Percentiles rank a stretch among this genome's conserved stretches.
These are phyloP conservation scores for Saturnispora zaruensis DNA, from an alignment of 805 yeast species.

Conservation along the genomic window DNA sequence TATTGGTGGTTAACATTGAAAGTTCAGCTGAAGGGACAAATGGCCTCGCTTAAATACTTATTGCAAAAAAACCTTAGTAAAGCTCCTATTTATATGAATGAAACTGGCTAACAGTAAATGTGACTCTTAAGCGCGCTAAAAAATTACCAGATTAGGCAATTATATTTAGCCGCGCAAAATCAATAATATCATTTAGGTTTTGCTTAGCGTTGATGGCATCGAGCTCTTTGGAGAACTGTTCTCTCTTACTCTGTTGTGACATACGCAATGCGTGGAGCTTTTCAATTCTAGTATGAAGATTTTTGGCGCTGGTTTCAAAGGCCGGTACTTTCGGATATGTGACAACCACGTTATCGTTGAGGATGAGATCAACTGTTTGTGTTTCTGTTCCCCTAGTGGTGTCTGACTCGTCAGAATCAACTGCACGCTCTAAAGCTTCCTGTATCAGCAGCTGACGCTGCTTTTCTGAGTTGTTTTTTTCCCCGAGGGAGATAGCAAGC, in stretches of 20 bases:
- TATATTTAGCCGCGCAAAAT: conserved; percentile 11
- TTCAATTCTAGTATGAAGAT: not conserved
- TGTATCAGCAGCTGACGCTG: not conserved
- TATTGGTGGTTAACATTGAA: conserved; percentile 13
- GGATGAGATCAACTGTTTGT: not conserved
- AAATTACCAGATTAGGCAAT: conserved; percentile 16
- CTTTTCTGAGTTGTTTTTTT: not conserved
- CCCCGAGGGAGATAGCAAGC: not conserved
- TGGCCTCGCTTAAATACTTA: not conserved
- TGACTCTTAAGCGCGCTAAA: conserved; percentile 14
- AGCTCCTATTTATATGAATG: not conserved
- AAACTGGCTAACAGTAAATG: not conserved
- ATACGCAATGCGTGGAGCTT: not conserved
- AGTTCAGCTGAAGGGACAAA: not conserved
- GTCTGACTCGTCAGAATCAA: not conserved
- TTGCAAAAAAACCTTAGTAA: not conserved
- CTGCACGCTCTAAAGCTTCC: not conserved
- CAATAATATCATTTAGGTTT: not conserved
- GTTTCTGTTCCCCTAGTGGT: not conserved
- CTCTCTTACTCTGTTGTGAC: not conserved
- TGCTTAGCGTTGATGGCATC: not conserved
- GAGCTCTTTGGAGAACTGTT: not conserved
- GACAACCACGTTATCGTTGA: not conserved
- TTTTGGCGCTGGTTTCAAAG: not conserved
- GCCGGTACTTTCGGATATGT: not conserved